Base-by-base conservation (phyloP, 768 basidiomycete genomes). In the Russula foetens region DNA sequence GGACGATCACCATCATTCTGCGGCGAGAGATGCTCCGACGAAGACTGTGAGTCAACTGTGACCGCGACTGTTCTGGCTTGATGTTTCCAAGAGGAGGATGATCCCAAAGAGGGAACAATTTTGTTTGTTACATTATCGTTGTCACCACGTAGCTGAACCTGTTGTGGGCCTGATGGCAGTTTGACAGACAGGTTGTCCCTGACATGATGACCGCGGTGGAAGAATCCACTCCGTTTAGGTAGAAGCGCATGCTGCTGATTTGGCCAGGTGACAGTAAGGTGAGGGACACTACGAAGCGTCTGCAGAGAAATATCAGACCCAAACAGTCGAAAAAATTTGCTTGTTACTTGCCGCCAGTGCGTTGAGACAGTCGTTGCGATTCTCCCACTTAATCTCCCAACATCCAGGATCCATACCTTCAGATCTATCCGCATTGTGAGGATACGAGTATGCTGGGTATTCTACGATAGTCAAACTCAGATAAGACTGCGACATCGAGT, bases 371-470 rank as follows among this genome's bases (percentile, higher is more conserved):
- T 92, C 84, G 61, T 89, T 85, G 45, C 90, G 79, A 69, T 88
- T 82, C 28, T 79, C 75, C 86, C 87, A 92, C 68, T 91, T 92
- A 43, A 90, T 77, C 67, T 87, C 86, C 83, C 86, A 91, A 60
- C 85, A 84, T 5, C 76, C 71, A 1, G 66, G 63, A 54, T 84
- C 81, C 88, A 89, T 90, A 12, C 67, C 66, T 6, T 77, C 45
- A 35, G 76, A 76, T 44, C 84, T 83, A 28, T 79, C 78, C 3
- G 74, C 77, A 66, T 84, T 72, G 65, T 91, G 89, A 4, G 85
- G 84, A 69, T 65, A 41, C 50, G 49, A 44, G 47, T 48, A 59
- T 21, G 28, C 33, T 19, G 9, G 45, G 14, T 31, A 14, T 8
- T 43, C 61, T 62, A 46, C 19, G 19, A 46, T 19, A 21, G 49